phyloP scores from a whole-genome alignment of 2,329 filamentous ascomycete genomes.

The Parafenestella ontariensis region DNA sequence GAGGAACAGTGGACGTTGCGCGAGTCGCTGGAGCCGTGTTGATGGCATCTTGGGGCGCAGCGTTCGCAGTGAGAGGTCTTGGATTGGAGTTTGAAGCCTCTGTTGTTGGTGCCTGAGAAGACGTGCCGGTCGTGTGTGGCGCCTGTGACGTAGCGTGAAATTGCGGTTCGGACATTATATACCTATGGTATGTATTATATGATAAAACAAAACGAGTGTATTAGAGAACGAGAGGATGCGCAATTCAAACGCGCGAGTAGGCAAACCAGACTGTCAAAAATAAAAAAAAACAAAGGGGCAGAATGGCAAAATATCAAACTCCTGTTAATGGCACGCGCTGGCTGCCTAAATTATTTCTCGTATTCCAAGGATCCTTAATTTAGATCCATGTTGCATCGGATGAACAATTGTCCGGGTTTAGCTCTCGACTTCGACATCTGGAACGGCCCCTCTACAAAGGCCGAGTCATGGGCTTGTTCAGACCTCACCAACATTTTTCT shows the following conservation, averaged over 20 bases:
- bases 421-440: no score
- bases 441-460: no score
- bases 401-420: not conserved
- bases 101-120: conserved; percentile 1
- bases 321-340: not conserved
- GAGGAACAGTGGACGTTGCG: conserved; percentile 3
- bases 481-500: no score
- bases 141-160: conserved; percentile 5
- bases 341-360: not conserved
- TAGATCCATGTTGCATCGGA: not conserved
- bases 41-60: conserved; percentile 1
- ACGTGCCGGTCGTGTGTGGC: not conserved
- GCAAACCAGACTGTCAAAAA: not conserved
- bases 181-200: conserved; percentile 9
- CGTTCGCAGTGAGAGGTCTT: conserved; percentile 4
- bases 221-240: conserved; percentile 14
- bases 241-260: conserved; percentile 7
- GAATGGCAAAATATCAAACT: not conserved
- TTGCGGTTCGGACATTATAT: conserved; percentile 19
- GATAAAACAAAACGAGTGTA: conserved; percentile 8
- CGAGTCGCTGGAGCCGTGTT: conserved; percentile 6
- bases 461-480: no score
- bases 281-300: not conserved
- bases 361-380: not conserved
- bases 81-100: not conserved